phyloP scores from a whole-genome alignment of 306 rosid genomes.

The Vigna unguiculata region DNA sequence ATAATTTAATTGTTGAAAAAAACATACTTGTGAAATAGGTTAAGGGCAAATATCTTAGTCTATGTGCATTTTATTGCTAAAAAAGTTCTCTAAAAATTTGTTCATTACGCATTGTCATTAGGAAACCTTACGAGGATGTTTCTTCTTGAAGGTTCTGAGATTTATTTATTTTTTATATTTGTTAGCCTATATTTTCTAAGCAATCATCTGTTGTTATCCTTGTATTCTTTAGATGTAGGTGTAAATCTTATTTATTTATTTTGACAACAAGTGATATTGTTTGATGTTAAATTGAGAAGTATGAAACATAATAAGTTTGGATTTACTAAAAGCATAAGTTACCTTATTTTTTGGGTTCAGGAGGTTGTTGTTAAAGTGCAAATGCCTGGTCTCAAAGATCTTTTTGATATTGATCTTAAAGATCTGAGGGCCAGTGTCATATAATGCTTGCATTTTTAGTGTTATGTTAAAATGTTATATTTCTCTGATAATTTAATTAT shows the following conservation, averaged over 20 bases:
- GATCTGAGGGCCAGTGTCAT: slow-evolving; percentile 89
- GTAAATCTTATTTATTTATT: slow-evolving; percentile 13
- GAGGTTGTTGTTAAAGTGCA: slow-evolving; percentile 96
- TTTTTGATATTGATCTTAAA: slow-evolving; percentile 95
- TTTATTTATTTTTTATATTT: slow-evolving; percentile 21
- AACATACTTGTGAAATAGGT: background rate
- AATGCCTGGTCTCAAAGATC: slow-evolving; percentile 97
- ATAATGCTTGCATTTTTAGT: slow-evolving; percentile 4
- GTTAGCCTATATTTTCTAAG: slow-evolving; percentile 25
- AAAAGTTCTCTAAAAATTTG: background rate
- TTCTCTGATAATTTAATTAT: slow-evolving; percentile 6
- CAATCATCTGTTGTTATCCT: slow-evolving; percentile 17
- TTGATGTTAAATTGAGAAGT: background rate
- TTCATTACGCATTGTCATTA: slow-evolving; percentile 6
- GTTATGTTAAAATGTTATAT: slow-evolving; percentile 30
- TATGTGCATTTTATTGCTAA: background rate
- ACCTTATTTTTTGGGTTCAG: slow-evolving; percentile 48
- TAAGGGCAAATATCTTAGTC: background rate
- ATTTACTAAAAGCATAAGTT: slow-evolving; percentile 43
- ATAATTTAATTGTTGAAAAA: slow-evolving; percentile 15
- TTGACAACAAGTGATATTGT: no score
- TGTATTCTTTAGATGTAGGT: slow-evolving; percentile 16
- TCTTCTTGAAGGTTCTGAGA: background rate
- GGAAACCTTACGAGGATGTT: background rate
- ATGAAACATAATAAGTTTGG: slow-evolving; percentile 31